Conservation (phyloP, 768 basidiomycete genomes). For the Boletus subparvulus region DNA sequence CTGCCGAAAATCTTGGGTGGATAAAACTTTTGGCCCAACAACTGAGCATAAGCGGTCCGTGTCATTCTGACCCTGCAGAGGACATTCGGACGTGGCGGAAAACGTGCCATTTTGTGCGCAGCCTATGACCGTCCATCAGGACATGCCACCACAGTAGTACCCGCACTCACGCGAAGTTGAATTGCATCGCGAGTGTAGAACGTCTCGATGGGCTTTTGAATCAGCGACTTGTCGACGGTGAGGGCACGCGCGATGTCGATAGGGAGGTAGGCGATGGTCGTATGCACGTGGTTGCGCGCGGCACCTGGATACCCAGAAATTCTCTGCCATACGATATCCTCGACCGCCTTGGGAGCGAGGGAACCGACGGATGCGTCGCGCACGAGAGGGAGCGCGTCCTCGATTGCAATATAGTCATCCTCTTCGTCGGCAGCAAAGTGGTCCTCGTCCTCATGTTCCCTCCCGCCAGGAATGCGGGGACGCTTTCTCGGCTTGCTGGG, state of each 20-base stretch:
- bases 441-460: conserved; percentile 54
- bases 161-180: conserved; percentile 72
- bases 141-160: background rate
- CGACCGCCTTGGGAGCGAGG: conserved; percentile 56
- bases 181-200: conserved; percentile 95
- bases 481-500: conserved; percentile 54
- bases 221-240: conserved; percentile 56
- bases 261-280: conserved; percentile 78
- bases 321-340: conserved; percentile 66
- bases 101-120: conserved; percentile 87
- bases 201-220: conserved; percentile 85
- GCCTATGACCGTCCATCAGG: conserved; percentile 47
- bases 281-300: conserved; percentile 67
- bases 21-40: conserved; percentile 87
- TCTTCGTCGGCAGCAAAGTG: conserved; percentile 39
- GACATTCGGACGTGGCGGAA: conserved; percentile 69
- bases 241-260: conserved; percentile 76
- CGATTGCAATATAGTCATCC: conserved; percentile 52
- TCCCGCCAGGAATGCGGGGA: conserved; percentile 42
- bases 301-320: conserved; percentile 76
- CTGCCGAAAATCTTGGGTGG: conserved; percentile 87
- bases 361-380: conserved; percentile 56
- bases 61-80: conserved; percentile 74
- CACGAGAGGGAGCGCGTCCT: conserved; percentile 65
- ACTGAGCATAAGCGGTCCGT: conserved; percentile 90